Evolutionary conservation across 192 early-diverging fungal genomes (phyloP), one percentile per base, ranked within the genome.

Genomic region (Cladochytrium replicatum): DNA sequence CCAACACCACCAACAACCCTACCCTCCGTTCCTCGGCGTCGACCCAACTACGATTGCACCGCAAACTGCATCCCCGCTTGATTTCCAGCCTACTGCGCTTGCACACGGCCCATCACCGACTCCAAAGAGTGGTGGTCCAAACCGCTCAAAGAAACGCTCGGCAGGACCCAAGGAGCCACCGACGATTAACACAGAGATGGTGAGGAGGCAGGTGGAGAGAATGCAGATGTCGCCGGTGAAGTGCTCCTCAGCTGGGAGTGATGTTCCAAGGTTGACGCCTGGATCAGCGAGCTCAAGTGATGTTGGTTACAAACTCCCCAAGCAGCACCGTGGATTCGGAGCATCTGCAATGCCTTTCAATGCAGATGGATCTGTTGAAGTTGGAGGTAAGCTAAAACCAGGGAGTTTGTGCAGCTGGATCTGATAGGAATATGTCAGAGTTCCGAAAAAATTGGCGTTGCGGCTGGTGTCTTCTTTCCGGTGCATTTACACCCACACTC

Each of bases 361-460:
- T n/a, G n/a, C n/a, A n/a, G 6, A 22, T 57, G 4, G 26, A 56
- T 6, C 6, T 56, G 6, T 7, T 43, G 11, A 56, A 41, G 17
- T 6, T 8, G 8, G 3, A 6, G 41, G 6, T 15, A 45, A 32
- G 26, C 7, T 56, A 40, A 15, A 42, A 57, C 19, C 42, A 57
- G 27, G 9, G 54, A 6, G 32, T 24, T 26, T 45, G 15, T 56
- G 54, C 6, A 13, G 54, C 54, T 11, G 55, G 53, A 41, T 50
- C 42, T 8, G 25, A 55, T 6, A 8, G n/a, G 42, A 15, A 4
- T n/a, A 4, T 9, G 19, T 39, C 32, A 57, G 55, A 59, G 28
- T 48, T 29, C 7, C 39, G 56, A 11, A 21, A 41, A 2, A 19
- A 50, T 15, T 57, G 56, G 56, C 28, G 54, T 17, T 57, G 56